Evolutionary conservation across 306 rosid species (phyloP).

Genomic region (Dalbergia cochinchinensis): DNA sequence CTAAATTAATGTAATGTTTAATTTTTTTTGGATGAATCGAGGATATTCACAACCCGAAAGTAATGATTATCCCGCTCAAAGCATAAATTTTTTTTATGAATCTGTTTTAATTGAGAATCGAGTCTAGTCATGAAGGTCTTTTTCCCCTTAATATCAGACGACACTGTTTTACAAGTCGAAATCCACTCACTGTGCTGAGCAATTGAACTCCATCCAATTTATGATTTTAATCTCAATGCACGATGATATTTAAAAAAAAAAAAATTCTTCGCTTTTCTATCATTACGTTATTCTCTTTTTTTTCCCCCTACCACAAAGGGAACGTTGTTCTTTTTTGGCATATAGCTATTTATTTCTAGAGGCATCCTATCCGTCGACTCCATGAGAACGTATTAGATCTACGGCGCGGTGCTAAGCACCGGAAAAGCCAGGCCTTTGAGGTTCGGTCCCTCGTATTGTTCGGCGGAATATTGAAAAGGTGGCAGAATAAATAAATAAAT

Average conservation of each 20-base stretch:
- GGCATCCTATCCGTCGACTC: neutral
- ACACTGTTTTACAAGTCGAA: slow-evolving; percentile 19
- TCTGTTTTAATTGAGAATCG: neutral
- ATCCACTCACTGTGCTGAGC: neutral
- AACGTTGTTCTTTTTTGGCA: neutral
- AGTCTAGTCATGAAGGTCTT: slow-evolving; percentile 12
- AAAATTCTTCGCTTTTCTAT: no score
- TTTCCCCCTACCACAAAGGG: no score
- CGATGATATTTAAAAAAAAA: no score
- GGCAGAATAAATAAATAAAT: no score
- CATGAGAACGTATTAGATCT: neutral
- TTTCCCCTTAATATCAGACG: neutral
- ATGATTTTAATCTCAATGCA: no score
- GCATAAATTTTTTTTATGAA: no score
- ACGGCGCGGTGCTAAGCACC: slow-evolving; percentile 24
- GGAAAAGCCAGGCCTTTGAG: slow-evolving; percentile 18
- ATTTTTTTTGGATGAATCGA: no score
- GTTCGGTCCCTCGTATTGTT: slow-evolving; percentile 7
- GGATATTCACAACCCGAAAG: no score
- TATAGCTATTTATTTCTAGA: neutral
- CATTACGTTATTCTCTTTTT: no score
- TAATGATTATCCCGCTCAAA: no score
- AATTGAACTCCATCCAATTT: neutral
- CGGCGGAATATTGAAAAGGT: slow-evolving; percentile 13
- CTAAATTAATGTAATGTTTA: no score